phyloP scores from a whole-genome alignment of 2,329 filamentous ascomycete genomes.

The Pseudopithomyces chartarum region DNA sequence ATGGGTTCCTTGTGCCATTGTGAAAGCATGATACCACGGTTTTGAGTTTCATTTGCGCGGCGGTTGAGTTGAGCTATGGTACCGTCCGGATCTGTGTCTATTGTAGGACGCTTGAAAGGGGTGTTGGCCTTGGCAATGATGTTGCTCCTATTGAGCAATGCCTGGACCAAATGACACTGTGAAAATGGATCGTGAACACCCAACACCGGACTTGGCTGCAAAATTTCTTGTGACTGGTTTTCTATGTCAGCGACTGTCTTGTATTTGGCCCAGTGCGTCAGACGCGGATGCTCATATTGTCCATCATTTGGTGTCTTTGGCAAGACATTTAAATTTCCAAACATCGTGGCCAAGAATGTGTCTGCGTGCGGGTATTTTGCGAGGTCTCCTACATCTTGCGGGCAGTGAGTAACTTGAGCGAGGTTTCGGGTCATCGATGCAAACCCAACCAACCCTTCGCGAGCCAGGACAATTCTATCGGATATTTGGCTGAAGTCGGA shows the following conservation, averaged over 20 bases:
- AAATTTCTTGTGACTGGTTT: not conserved
- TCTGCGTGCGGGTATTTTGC: not conserved
- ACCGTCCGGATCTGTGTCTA: not conserved
- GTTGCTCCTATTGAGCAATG: not conserved
- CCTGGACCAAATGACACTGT: not conserved
- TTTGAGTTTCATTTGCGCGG: not conserved
- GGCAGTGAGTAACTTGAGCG: slow-evolving; percentile 15
- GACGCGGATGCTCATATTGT: slow-evolving; percentile 4
- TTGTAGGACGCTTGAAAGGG: not conserved
- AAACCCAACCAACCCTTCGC: slow-evolving; percentile 15
- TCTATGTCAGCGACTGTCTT: slow-evolving; percentile 17
- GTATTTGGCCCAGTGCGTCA: slow-evolving; percentile 20
- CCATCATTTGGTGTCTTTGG: slow-evolving; percentile 5
- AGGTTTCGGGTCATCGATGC: slow-evolving; percentile 18
- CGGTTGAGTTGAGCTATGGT: not conserved
- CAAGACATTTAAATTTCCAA: slow-evolving; percentile 21
- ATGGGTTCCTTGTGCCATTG: not conserved
- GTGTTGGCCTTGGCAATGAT: not conserved
- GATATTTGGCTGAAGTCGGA: slow-evolving; percentile 24
- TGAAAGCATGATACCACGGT: not conserved
- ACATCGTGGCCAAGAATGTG: slow-evolving; percentile 19
- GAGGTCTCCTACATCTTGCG: not conserved
- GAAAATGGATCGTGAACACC: not conserved
- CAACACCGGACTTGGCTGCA: not conserved
- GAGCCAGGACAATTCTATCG: slow-evolving; percentile 17